Base-by-base conservation (phyloP, 31 red algal species). In the Endocladia muricata region DNA sequence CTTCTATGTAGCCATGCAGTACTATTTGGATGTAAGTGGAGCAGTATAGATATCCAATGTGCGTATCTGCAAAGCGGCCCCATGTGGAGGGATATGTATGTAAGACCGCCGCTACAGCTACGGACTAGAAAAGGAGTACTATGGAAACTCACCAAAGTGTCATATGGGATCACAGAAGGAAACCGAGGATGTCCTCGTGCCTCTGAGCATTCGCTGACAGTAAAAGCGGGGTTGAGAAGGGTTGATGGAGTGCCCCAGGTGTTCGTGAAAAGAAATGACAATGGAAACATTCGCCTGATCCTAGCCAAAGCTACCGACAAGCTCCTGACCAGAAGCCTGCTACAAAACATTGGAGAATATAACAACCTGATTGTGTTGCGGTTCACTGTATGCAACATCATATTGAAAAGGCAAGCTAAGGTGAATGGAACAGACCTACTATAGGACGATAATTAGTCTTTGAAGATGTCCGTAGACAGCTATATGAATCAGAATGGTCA, bases 401-500 rank as follows among this genome's bases (percentile, higher is more conserved):
- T 41, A 0, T 13, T 1, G 0, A 25, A 69, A 9, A 36, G 26
- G 15, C 9, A 69, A 21, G 30, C 68, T 28, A 68, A 63, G 31
- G 66, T 76, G 0, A 76, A 76, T 29, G 60, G 72, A 4, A 41
- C 0, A 38, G 42, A 0, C 17, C 66, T 86, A 21, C 0, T 9
- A 36, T 33, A 68, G 60, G 82, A 28, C 3, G 64, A 55, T 31
- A 11, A 56, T 22, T 23, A 8, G 30, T 36, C 23, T 26, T 69
- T 69, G 15, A 28, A 29, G 15, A 26, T 86, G 42, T 68, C 70
- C 36, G 77, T 86, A 35, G 59, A 67, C 3, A 59, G 70, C 17
- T 86, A 77, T 40, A 22, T 36, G 25, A 25, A 67, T 31, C 22
- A 29, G 11, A 76, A 76, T 17, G 41, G 69, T 39, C 28, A 30